These are phyloP conservation scores for Parathielavia hyrcaniae DNA, from an alignment of 495 filamentous ascomycete species.

Conservation along the genomic window DNA sequence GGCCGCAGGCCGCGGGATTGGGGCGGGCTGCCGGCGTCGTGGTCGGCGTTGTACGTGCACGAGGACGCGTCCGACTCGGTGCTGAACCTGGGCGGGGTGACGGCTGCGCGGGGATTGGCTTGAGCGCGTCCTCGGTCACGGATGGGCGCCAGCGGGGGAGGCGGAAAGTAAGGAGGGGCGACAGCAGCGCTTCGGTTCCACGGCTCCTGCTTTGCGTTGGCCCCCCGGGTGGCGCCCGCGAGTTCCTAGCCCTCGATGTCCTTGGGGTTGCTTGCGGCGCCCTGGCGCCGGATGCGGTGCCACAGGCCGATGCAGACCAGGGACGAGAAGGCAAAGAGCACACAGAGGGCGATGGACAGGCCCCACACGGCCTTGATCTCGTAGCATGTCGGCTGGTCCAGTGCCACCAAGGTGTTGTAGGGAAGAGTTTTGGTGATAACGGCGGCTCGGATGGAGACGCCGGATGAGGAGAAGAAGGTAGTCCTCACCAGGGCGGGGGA, in stretches of 20 bases:
- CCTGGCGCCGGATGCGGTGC: conserved; percentile 36
- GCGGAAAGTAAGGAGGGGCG: conserved; percentile 25
- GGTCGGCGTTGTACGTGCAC: not conserved
- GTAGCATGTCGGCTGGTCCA: conserved; percentile 64
- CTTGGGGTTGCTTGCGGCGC: conserved; percentile 24
- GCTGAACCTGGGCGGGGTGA: conserved; percentile 17
- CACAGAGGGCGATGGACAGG: conserved; percentile 72
- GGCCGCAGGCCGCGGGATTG: conserved; percentile 16
- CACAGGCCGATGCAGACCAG: conserved; percentile 45
- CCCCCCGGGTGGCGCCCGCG: conserved; percentile 34
- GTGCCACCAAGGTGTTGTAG: conserved; percentile 24
- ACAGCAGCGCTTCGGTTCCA: conserved; percentile 18
- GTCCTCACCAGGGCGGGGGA: conserved; percentile 5
- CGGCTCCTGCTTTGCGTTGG: conserved; percentile 11
- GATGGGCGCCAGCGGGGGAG: conserved; percentile 32
- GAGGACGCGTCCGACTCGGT: conserved; percentile 23
- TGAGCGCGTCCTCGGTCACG: conserved; percentile 2
- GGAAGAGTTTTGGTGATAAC: conserved; percentile 20
- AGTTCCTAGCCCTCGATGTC: conserved; percentile 42
- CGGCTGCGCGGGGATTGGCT: not conserved
- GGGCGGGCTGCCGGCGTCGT: conserved; percentile 12
- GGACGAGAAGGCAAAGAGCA: conserved; percentile 63
- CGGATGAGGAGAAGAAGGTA: conserved; percentile 15
- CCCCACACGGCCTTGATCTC: conserved; percentile 91
- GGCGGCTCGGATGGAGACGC: conserved; percentile 5